These are phyloP conservation scores for Aspergillus sp. DNA, from an alignment of 2,329 filamentous ascomycete genomes.

Conservation along the genomic window DNA sequence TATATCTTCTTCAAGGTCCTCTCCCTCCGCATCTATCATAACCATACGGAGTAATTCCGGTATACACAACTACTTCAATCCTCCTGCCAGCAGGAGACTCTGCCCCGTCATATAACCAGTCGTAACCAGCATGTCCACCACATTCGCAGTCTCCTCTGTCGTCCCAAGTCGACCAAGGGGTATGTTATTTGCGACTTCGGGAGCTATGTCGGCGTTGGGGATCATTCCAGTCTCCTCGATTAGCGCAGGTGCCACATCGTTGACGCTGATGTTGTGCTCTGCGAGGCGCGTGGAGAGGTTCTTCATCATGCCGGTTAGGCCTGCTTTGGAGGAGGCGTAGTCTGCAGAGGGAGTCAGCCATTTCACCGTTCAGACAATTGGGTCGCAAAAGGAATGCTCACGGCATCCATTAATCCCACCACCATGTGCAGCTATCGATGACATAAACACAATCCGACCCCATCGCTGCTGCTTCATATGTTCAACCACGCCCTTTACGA, in stretches of 20 bases:
- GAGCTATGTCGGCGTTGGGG: constrained; percentile 43
- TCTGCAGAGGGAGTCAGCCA: too few species aligned
- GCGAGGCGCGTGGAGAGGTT: constrained; percentile 55
- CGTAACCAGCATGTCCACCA: constrained; percentile 52
- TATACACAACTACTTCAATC: constrained; percentile 37
- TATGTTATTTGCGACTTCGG: constrained; percentile 53
- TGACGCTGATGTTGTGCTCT: constrained; percentile 55
- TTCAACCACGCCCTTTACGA: constrained; percentile 53
- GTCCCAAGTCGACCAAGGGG: constrained; percentile 52
- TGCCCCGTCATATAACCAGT: constrained; percentile 56
- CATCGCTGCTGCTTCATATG: constrained; percentile 53
- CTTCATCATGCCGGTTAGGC: constrained; percentile 57
- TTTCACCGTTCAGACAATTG: too few species aligned
- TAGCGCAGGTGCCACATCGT: constrained; percentile 62
- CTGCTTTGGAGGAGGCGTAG: constrained; percentile 54
- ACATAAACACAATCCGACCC: constrained; percentile 58
- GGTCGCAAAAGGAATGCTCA: too few species aligned
- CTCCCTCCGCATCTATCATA: not conserved
- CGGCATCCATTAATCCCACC: constrained; percentile 57
- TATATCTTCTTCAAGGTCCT: too few species aligned
- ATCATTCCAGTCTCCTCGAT: constrained; percentile 59
- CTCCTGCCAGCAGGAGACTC: constrained; percentile 47
- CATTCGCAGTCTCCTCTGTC: constrained; percentile 53
- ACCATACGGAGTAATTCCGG: not conserved
- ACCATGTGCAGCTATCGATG: constrained; percentile 55